These are phyloP conservation scores for carrot (Daucus carota) DNA, from an alignment of 129 eudicot species.

Conservation along the genomic window DNA sequence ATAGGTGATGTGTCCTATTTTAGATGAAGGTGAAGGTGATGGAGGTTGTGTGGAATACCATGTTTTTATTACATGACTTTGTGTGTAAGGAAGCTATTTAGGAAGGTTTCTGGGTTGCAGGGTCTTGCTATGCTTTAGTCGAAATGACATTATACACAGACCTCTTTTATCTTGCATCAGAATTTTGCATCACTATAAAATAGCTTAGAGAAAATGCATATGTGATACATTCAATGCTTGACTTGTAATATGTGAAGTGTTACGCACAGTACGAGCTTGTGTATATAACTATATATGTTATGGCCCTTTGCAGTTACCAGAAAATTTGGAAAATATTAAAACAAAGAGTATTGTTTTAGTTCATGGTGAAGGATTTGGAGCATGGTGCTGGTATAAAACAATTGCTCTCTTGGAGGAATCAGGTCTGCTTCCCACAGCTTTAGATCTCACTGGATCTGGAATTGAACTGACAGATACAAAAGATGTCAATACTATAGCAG, in stretches of 20 bases:
- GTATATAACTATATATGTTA: no score
- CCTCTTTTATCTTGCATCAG: not conserved
- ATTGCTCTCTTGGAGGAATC: conserved; percentile 82
- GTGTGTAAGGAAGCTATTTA: no score
- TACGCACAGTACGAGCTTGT: not conserved
- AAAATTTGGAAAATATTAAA: conserved; percentile 63
- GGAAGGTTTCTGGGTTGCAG: not conserved
- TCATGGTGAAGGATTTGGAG: conserved; percentile 99
- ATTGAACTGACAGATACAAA: conserved; percentile 71
- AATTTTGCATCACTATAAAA: no score
- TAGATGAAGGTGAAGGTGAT: no score
- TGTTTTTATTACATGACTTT: no score
- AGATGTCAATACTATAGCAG: conserved; percentile 53
- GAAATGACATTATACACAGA: not conserved
- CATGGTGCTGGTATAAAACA: conserved; percentile 99
- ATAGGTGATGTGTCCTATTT: no score
- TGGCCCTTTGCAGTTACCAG: conserved; percentile 41
- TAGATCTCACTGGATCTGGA: conserved; percentile 95
- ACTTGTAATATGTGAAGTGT: not conserved
- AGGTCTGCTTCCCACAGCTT: conserved; percentile 65
- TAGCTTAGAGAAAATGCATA: not conserved
- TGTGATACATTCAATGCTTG: not conserved
- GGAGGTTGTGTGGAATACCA: no score
- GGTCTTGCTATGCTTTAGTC: not conserved
- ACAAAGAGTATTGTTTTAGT: conserved; percentile 68